Base-by-base conservation (phyloP, 306 rosid species). In the Morella rubra region DNA sequence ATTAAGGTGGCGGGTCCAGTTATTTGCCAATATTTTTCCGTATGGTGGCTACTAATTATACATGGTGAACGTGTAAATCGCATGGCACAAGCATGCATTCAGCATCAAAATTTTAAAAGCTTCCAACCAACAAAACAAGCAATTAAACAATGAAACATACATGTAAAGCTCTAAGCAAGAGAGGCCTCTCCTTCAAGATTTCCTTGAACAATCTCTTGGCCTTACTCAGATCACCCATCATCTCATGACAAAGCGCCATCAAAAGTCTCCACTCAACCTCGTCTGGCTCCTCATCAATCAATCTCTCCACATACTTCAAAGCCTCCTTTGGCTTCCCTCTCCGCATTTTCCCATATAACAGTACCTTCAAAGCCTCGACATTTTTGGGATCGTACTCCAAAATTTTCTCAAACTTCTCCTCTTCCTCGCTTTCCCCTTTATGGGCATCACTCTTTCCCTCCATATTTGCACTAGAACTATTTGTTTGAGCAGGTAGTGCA, bases 211-310 rank as follows among this genome's bases (percentile, higher is more conserved):
- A 73, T 60, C 78, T 87, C 61, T 91, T 91, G 59, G 98, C 97
- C 18, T 12, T 81, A 58, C 80, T 83, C 69, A 91, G 80, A 1
- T 75, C 73, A 62, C 97, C 97, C 91, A 91, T 86, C 41, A 85
- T 86, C 86, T 94, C 98, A 59, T 87, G 80, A 81, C 91, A 91
- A 73, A 91, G 87, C 15, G 98, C 96, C 59, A 85, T 65, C 90
- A 94, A 81, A 76, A 94, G 96, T 85, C 84, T 85, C 98, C 98
- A 94, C 59, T 94, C 97, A 69, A 89, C 90, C 67, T 87, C 96
- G 2, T 89, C 72, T 0, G 98, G 97, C 79, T 94, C 93, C 46
- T 64, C 78, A 54, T 82, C 84, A 82, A 85, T 88, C 88, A 94
- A 80, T 79, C 50, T 86, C 91, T 87, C 91, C 78, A 90, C 96